Percentiles rank a stretch among this genome's conserved stretches.
Evolutionary conservation across 2,329 filamentous ascomycete species (phyloP).

Genomic region (Penicillium sp.): DNA sequence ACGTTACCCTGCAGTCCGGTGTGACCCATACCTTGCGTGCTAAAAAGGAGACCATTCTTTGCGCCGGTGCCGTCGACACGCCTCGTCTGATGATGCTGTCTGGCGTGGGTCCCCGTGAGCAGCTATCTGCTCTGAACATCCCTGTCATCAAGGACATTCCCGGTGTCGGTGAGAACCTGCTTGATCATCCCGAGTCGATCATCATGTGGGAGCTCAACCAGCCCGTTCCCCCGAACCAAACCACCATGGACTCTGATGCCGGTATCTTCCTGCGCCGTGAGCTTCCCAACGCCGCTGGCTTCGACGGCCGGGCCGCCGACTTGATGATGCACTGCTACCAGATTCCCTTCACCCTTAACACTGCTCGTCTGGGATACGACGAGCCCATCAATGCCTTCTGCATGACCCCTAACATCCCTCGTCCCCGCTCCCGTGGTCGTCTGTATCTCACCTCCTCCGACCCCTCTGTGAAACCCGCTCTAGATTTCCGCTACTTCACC

Average conservation of each 20-base stretch:
- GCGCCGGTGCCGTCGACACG: slow-evolving; percentile 77
- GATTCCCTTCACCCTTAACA: slow-evolving; percentile 89
- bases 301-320: slow-evolving; percentile 74
- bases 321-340: slow-evolving; percentile 98
- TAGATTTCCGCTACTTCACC: slow-evolving; percentile 88
- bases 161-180: slow-evolving; percentile 62
- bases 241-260: slow-evolving; percentile 87
- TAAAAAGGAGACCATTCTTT: slow-evolving; percentile 74
- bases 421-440: slow-evolving; percentile 72
- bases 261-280: slow-evolving; percentile 85
- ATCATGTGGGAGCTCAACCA: slow-evolving; percentile 77
- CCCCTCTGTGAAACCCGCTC: slow-evolving; percentile 72
- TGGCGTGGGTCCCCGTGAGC: slow-evolving; percentile 51
- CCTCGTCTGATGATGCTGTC: slow-evolving; percentile 63
- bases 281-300: slow-evolving; percentile 63
- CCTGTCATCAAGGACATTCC: slow-evolving; percentile 60
- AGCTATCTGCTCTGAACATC: slow-evolving; percentile 53
- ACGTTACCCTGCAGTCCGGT: slow-evolving; percentile 63
- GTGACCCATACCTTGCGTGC: slow-evolving; percentile 56
- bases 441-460: slow-evolving; percentile 75
- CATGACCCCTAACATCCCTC: slow-evolving; percentile 90
- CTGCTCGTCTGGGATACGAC: slow-evolving; percentile 72
- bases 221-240: slow-evolving; percentile 74
- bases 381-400: slow-evolving; percentile 75
- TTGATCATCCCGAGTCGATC: slow-evolving; percentile 65